Percentiles rank a stretch among this genome's conserved stretches.
phyloP scores from a whole-genome alignment of 1,139 yeast species.

The Candida tropicalis region DNA sequence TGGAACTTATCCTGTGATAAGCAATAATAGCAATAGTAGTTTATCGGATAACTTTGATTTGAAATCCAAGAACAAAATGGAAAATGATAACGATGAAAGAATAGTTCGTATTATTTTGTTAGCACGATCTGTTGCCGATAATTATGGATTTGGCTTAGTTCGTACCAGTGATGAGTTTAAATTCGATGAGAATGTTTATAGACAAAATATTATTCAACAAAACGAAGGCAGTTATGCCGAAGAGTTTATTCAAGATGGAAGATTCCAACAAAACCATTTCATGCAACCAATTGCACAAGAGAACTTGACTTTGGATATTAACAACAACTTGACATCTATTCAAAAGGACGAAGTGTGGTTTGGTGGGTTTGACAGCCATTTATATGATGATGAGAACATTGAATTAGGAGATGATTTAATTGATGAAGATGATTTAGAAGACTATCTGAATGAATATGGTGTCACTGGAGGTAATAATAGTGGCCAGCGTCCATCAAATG shows the following conservation, averaged over 20 bases:
- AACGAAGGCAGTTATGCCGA: constrained; percentile 37
- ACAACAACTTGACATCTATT: constrained; percentile 14
- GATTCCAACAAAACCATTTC: constrained; percentile 47
- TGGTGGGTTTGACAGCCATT: constrained; percentile 19
- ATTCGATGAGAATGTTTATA: constrained; percentile 34
- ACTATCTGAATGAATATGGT: constrained; percentile 14
- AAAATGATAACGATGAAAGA: constrained; percentile 46
- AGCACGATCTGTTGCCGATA: constrained; percentile 52
- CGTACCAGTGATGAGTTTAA: constrained; percentile 49
- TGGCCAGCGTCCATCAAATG: constrained; percentile 19
- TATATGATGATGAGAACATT: constrained; percentile 19
- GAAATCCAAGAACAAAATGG: constrained; percentile 30
- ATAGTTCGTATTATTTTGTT: constrained; percentile 53
- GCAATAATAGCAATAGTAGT: constrained; percentile 7
- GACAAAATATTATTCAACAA: constrained; percentile 18
- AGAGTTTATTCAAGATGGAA: constrained; percentile 44
- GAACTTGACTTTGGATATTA: constrained; percentile 24
- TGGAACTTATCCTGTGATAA: constrained; percentile 51
- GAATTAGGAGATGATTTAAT: constrained; percentile 22
- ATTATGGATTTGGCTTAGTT: constrained; percentile 55
- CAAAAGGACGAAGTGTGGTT: constrained; percentile 32
- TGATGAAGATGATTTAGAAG: constrained; percentile 25
- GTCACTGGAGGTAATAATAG: constrained; percentile 9
- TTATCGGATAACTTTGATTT: constrained; percentile 19
- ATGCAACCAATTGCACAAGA: constrained; percentile 37